These are phyloP conservation scores for Globisporangium radiosum DNA, from an alignment of 352 stramenopile species.

Conservation along the genomic window DNA sequence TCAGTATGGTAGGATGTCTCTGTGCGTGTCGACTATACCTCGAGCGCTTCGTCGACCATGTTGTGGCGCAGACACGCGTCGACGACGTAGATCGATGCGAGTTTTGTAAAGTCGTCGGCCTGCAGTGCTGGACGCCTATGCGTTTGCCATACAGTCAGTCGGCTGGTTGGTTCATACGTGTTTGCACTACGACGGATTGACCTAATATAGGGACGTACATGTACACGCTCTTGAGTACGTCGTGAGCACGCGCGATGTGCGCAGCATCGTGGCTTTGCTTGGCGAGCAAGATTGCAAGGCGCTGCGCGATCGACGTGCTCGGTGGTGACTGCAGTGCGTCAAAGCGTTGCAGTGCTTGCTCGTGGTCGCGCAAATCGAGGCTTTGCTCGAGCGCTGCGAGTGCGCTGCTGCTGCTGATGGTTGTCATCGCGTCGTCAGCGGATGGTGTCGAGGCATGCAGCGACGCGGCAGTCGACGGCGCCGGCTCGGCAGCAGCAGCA, in stretches of 20 bases:
- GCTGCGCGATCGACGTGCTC: slow-evolving; percentile 32
- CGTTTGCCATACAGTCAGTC: background rate
- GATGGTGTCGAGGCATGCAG: no score
- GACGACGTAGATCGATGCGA: slow-evolving; percentile 64
- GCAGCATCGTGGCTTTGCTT: slow-evolving; percentile 33
- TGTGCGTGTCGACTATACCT: slow-evolving; percentile 11
- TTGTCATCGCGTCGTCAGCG: no score
- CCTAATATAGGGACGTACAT: slow-evolving; percentile 8
- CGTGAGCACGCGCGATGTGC: slow-evolving; percentile 19
- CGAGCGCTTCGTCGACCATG: slow-evolving; percentile 39
- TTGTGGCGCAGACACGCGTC: slow-evolving; percentile 46
- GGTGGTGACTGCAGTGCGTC: slow-evolving; percentile 31
- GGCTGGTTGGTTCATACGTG: background rate
- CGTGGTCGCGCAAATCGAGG: slow-evolving; percentile 23
- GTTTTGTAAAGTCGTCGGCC: slow-evolving; percentile 54
- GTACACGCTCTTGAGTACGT: slow-evolving; percentile 30
- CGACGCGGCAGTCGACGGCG: no score
- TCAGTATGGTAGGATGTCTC: no score
- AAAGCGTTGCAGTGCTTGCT: slow-evolving; percentile 39
- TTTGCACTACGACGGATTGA: no score
- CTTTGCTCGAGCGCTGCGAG: slow-evolving; percentile 25
- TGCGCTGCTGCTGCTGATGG: background rate
- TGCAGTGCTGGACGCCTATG: slow-evolving; percentile 24
- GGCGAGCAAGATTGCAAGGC: slow-evolving; percentile 54
- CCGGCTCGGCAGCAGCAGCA: no score